A percentile compares a stretch with the other conserved stretches of the same genome.
Conservation (phyloP, 2,329 filamentous ascomycete genomes). For the Blumeria hordei region DNA sequence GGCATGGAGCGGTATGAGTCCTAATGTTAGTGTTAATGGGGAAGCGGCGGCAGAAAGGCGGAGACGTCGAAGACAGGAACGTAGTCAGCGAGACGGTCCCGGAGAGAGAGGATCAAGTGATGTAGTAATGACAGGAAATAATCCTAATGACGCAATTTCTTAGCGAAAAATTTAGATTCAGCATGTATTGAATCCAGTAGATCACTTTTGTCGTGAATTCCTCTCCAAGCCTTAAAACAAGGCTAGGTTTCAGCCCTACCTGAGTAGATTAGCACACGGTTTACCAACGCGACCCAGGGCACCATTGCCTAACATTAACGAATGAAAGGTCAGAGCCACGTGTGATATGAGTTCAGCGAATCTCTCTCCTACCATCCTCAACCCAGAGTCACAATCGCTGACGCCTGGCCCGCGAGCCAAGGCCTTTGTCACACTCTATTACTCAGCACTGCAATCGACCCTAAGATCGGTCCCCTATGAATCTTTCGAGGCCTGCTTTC, state of each 20-base stretch:
- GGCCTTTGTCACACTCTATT: conserved; percentile 29
- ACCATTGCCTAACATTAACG: too few species aligned
- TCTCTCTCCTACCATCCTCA: neutral
- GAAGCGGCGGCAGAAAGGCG: conserved; percentile 25
- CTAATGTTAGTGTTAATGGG: conserved; percentile 12
- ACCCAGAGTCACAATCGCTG: neutral
- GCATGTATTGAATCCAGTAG: too few species aligned
- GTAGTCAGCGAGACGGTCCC: conserved; percentile 13
- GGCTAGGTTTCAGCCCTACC: too few species aligned
- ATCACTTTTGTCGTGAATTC: too few species aligned
- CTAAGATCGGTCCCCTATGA: conserved; percentile 29
- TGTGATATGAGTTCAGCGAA: neutral
- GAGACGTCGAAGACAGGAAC: conserved; percentile 29
- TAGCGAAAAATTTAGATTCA: too few species aligned
- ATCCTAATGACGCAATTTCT: neutral
- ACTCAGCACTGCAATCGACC: conserved; percentile 26
- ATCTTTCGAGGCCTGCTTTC: conserved; percentile 36
- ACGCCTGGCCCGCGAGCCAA: conserved; percentile 30
- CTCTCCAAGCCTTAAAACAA: too few species aligned
- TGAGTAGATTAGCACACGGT: too few species aligned
- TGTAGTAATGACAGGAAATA: neutral
- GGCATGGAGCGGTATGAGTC: conserved; percentile 15
- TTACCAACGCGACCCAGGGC: too few species aligned
- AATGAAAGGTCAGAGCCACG: neutral
- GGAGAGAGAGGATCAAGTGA: neutral